Evolutionary conservation across 2,329 filamentous ascomycete species (phyloP).

Genomic region (Aspergillus sp.): DNA sequence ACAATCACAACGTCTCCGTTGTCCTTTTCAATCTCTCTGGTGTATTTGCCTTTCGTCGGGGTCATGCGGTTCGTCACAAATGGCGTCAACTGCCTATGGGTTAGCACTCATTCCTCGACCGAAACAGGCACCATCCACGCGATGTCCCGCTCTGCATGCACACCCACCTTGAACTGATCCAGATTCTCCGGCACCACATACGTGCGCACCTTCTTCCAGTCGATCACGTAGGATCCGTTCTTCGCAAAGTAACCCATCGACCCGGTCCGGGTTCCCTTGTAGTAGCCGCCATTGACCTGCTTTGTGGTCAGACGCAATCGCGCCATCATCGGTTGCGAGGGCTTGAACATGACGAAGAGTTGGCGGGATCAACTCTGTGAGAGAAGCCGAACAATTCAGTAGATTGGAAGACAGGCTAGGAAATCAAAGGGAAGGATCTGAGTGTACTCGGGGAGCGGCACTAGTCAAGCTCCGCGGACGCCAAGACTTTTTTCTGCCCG

Average conservation of each 20-base stretch:
- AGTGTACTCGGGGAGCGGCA: constrained; percentile 23
- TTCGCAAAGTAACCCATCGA: constrained; percentile 79
- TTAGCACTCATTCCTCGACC: background rate
- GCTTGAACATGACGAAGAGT: constrained; percentile 40
- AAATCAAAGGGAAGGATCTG: constrained; percentile 22
- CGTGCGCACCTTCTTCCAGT: constrained; percentile 85
- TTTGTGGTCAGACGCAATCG: constrained; percentile 88
- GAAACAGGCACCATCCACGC: background rate
- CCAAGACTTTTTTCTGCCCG: constrained; percentile 31
- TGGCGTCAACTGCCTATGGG: constrained; percentile 40
- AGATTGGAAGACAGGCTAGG: constrained; percentile 1
- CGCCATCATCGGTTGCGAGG: constrained; percentile 57
- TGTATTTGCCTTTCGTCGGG: constrained; percentile 34
- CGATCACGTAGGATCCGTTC: constrained; percentile 65
- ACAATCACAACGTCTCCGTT: constrained; percentile 20
- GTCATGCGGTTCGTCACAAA: constrained; percentile 45
- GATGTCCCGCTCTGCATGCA: constrained; percentile 11
- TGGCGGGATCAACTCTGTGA: background rate
- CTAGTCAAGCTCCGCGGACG: constrained; percentile 24
- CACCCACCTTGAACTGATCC: constrained; percentile 66
- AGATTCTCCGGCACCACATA: constrained; percentile 76
- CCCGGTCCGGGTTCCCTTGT: constrained; percentile 91
- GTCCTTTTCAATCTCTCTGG: constrained; percentile 30
- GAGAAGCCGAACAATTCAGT: background rate
- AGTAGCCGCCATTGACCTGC: constrained; percentile 88